phyloP scores from a whole-genome alignment of 805 yeast species.

The Candida maltosa region DNA sequence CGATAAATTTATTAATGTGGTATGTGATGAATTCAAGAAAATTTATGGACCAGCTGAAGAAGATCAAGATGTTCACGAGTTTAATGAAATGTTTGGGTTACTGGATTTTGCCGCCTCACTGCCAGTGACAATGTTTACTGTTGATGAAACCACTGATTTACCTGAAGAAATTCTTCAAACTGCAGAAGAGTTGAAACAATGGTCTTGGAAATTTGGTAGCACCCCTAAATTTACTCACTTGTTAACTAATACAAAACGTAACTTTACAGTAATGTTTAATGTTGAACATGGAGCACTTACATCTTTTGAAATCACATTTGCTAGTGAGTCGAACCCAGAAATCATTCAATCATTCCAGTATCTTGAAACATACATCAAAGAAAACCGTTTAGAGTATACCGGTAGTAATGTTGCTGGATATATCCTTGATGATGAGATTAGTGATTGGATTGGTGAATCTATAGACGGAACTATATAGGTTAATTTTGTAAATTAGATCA shows the following conservation, averaged over 20 bases:
- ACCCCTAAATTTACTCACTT: constrained; percentile 71
- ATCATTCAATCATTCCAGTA: constrained; percentile 27
- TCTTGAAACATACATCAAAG: constrained; percentile 22
- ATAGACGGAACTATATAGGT: constrained; percentile 43
- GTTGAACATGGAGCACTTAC: constrained; percentile 45
- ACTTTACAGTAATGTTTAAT: constrained; percentile 29
- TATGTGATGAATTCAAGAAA: constrained; percentile 36
- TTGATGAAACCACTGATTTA: constrained; percentile 23
- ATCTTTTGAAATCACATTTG: constrained; percentile 13
- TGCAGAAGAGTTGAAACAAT: constrained; percentile 43
- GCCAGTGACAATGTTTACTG: constrained; percentile 12
- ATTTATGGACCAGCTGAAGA: constrained; percentile 19
- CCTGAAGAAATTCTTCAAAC: constrained; percentile 39
- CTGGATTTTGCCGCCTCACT: constrained; percentile 22
- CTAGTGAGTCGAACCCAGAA: constrained; percentile 6
- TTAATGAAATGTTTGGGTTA: constrained; percentile 31
- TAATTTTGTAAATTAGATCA: constrained; percentile 1
- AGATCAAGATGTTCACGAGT: constrained; percentile 12
- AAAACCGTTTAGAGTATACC: constrained; percentile 32
- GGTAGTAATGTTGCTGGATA: constrained; percentile 46
- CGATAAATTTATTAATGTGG: constrained; percentile 45
- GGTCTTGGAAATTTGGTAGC: constrained; percentile 75
- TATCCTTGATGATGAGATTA: constrained; percentile 37
- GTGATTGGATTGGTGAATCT: constrained; percentile 43
- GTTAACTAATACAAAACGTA: constrained; percentile 34